These are phyloP conservation scores for Lichtheimia corymbifera DNA, from an alignment of 371 early-diverging fungal species.

Conservation along the genomic window DNA sequence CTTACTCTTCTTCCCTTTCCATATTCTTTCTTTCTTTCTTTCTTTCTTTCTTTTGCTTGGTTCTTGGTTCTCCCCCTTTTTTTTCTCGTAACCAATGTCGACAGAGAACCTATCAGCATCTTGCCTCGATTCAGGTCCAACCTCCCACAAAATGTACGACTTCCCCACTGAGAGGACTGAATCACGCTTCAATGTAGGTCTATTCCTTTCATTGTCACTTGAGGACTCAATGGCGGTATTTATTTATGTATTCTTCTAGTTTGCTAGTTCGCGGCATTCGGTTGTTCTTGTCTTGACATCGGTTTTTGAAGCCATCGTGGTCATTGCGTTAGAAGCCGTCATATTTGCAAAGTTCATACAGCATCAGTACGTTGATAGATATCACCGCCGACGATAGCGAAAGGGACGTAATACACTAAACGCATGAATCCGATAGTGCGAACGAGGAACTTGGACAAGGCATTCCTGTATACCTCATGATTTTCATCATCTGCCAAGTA, in stretches of 20 bases:
- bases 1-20: no score
- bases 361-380: slow-evolving; percentile 18
- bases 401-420: background rate
- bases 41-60: no score
- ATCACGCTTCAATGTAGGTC: slow-evolving; percentile 6
- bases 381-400: background rate
- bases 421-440: slow-evolving; percentile 16
- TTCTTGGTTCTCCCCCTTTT: no score
- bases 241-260: background rate
- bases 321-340: slow-evolving; percentile 68
- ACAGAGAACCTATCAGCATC: slow-evolving; percentile 5
- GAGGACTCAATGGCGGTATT: no score
- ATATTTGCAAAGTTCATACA: slow-evolving; percentile 60
- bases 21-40: no score
- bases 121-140: slow-evolving; percentile 11
- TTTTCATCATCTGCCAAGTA: slow-evolving; percentile 75
- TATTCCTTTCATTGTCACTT: background rate
- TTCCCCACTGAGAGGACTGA: background rate
- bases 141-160: slow-evolving; percentile 8
- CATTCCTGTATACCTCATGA: slow-evolving; percentile 76
- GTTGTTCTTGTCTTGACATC: slow-evolving; percentile 43
- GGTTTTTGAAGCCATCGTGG: slow-evolving; percentile 66
- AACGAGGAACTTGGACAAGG: slow-evolving; percentile 32
- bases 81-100: background rate
- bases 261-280: slow-evolving; percentile 38